Base-by-base conservation (phyloP, 1,284 basidiomycete species). In the Coriolopsis trogii region DNA sequence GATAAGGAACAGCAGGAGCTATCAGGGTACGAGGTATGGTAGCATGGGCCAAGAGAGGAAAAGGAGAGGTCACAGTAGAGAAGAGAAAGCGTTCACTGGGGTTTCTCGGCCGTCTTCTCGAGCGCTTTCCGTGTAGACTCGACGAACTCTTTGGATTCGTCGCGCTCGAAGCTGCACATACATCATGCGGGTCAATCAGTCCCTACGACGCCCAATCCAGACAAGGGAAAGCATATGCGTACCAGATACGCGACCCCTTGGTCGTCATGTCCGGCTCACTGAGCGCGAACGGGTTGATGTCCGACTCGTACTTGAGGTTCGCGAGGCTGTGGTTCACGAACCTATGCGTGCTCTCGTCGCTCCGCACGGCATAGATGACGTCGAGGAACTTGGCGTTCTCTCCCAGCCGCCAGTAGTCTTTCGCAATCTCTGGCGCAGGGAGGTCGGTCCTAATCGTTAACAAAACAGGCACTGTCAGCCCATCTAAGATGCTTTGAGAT, bases 311-410 rank as follows among this genome's bases (percentile, higher is more conserved):
- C 59, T 93, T 76, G 42, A 98, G 76, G 69, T 93, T 94, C 9
- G 93, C 94, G 20, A 97, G 75, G 53, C 89, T 92, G 72, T 97
- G 94, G 70, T 97, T 95, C 56, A 94, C 92, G 63, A 93, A 96
- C 50, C 95, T 80, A 65, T 98, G 95, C 0, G 91, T 93, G 2
- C 89, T 85, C 69, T 98, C 96, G 70, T 99, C 96, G 12, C 93
- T 93, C 46, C 91, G 82, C 16, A 99, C 91, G 13, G 92, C 93
- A 62, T 91, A 89, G 50, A 98, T 78, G 41, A 98, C 89, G 63
- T 98, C 95, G 21, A 92, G 75, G 54, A 98, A 73, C 62, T 82
- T 93, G 0, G 94, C 89, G 60, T 88, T 77, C 2, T 78, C 67
- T 1, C 73, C 68, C 29, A 97, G 78, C 46, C 93, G 86, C 95